Percentiles rank a stretch among this genome's conserved stretches.
phyloP scores from a whole-genome alignment of 2,329 filamentous ascomycete species.

The Graphilbum sp. region DNA sequence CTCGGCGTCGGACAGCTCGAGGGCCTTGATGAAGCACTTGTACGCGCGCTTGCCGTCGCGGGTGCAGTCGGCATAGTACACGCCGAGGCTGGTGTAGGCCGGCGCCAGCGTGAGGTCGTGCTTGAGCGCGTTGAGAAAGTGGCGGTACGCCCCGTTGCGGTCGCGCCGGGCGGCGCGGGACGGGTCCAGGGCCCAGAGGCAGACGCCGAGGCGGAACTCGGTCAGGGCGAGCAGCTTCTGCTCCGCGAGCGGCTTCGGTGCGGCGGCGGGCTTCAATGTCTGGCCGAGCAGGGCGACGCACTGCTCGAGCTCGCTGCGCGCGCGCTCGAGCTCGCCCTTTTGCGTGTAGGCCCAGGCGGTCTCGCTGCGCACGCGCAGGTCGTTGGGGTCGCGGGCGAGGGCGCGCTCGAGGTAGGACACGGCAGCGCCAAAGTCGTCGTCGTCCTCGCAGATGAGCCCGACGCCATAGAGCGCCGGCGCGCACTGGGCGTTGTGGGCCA shows the following conservation, averaged over 20 bases:
- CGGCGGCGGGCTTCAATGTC: slow-evolving; percentile 26
- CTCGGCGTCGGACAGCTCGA: slow-evolving; percentile 80
- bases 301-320: slow-evolving; percentile 51
- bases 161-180: slow-evolving; percentile 61
- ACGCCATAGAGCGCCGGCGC: slow-evolving; percentile 77
- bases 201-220: slow-evolving; percentile 73
- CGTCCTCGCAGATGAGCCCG: slow-evolving; percentile 82
- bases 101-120: slow-evolving; percentile 78
- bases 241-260: slow-evolving; percentile 25
- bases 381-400: slow-evolving; percentile 52
- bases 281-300: slow-evolving; percentile 50
- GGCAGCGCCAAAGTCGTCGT: slow-evolving; percentile 72
- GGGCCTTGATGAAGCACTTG: slow-evolving; percentile 91
- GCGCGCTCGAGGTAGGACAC: slow-evolving; percentile 68
- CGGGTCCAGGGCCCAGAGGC: slow-evolving; percentile 69
- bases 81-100: slow-evolving; percentile 76
- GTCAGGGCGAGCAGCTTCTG: slow-evolving; percentile 67
- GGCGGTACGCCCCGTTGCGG: slow-evolving; percentile 66
- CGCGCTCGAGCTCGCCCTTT: slow-evolving; percentile 55
- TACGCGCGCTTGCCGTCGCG: slow-evolving; percentile 74
- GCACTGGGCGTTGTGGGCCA: slow-evolving; percentile 58
- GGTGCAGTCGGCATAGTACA: slow-evolving; percentile 83
- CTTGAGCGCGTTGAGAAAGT: slow-evolving; percentile 70
- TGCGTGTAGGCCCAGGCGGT: slow-evolving; percentile 85
- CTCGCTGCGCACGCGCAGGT: slow-evolving; percentile 69